phyloP scores from a whole-genome alignment of 805 yeast species.

The Hanseniaspora mollemarum region DNA sequence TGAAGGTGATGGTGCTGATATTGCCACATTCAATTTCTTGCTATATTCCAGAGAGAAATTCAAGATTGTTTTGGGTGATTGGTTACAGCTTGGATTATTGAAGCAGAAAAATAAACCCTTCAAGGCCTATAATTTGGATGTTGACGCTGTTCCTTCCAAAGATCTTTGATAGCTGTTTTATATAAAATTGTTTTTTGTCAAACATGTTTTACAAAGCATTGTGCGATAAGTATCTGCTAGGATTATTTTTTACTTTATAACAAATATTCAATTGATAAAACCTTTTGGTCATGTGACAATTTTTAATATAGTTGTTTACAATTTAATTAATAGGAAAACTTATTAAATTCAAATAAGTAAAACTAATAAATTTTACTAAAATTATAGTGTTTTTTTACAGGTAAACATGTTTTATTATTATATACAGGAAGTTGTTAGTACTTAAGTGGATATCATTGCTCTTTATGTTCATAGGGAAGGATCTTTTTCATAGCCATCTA shows the following conservation, averaged over 20 bases:
- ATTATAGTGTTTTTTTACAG: neutral
- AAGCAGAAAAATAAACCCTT: slow-evolving; percentile 20
- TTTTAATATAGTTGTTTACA: neutral
- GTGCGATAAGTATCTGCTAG: too few relatives aligned
- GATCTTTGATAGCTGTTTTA: slow-evolving; percentile 18
- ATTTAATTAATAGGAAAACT: too few relatives aligned
- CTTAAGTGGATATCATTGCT: too few relatives aligned
- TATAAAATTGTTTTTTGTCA: too few relatives aligned
- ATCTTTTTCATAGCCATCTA: slow-evolving; percentile 17
- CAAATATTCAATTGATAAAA: too few relatives aligned
- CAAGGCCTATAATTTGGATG: slow-evolving; percentile 31
- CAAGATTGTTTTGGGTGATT: slow-evolving; percentile 62
- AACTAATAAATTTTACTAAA: neutral
- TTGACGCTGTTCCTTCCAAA: slow-evolving; percentile 23
- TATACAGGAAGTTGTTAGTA: too few relatives aligned
- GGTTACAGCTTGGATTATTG: slow-evolving; percentile 48
- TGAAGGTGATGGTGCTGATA: slow-evolving; percentile 31
- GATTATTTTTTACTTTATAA: too few relatives aligned
- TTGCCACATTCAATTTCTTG: slow-evolving; percentile 67
- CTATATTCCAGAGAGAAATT: slow-evolving; percentile 66
- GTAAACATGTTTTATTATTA: neutral
- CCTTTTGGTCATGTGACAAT: too few relatives aligned
- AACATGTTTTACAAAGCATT: too few relatives aligned
- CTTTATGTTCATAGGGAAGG: neutral
- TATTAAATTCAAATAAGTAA: too few relatives aligned